Conservation (phyloP, 257 asterid species). For the Phtheirospermum japonicum region DNA sequence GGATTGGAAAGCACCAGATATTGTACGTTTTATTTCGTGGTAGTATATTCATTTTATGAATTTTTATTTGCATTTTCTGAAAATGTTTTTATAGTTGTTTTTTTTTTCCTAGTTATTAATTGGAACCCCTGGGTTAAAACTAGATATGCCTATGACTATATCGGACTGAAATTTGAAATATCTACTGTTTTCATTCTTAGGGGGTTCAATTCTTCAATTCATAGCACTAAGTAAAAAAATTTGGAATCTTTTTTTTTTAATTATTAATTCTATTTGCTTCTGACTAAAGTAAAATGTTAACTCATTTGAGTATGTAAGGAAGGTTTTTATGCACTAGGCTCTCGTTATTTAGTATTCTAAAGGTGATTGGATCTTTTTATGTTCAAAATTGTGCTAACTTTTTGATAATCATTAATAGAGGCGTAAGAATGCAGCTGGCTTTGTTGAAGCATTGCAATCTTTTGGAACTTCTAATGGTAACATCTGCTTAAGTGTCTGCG, state of each 20-base stretch:
- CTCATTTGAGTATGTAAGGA: constrained; percentile 7
- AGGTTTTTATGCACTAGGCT: constrained; percentile 2
- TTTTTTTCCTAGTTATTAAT: background rate
- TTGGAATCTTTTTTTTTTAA: constrained; percentile 17
- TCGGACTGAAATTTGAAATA: background rate
- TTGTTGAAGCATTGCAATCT: constrained; percentile 28
- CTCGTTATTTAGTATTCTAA: constrained; percentile 8
- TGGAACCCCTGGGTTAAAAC: background rate
- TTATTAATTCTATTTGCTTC: background rate
- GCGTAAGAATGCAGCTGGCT: constrained; percentile 29
- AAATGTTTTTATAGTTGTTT: background rate
- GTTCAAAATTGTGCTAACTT: constrained; percentile 19
- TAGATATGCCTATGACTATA: constrained; percentile 2
- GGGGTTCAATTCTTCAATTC: constrained; percentile 1
- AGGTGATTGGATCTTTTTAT: constrained; percentile 12
- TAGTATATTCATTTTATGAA: background rate
- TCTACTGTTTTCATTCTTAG: background rate
- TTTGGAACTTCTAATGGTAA: constrained; percentile 42
- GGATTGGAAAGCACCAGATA: constrained; percentile 24
- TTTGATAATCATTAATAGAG: constrained; percentile 35
- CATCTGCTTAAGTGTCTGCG: constrained; percentile 15
- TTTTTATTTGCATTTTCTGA: background rate
- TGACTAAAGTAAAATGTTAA: no score
- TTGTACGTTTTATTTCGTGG: constrained; percentile 25
- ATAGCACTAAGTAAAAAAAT: background rate